phyloP scores from a whole-genome alignment of 176 grass and related monocot species.

The Aegilops bicornis region DNA sequence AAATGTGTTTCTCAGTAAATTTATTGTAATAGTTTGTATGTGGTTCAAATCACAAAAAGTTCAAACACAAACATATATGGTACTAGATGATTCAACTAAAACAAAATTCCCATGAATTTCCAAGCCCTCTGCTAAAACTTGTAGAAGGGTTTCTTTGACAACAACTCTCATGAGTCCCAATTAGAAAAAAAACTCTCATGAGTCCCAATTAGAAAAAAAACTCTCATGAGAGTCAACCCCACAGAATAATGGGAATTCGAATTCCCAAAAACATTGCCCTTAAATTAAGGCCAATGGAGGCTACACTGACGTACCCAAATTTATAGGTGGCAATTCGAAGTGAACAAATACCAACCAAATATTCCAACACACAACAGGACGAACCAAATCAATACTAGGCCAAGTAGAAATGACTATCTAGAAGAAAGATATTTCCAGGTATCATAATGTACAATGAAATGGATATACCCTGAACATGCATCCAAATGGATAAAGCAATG shows the following conservation, averaged over 20 bases:
- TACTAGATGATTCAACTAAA: too few species aligned
- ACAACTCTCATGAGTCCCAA: background rate
- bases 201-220: background rate
- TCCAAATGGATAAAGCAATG: background rate
- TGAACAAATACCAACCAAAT: constrained; percentile 9
- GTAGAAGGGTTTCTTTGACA: background rate
- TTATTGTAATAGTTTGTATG: background rate
- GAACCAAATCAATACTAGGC: background rate
- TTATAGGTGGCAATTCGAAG: background rate
- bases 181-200: background rate
- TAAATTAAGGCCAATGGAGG: constrained; percentile 7
- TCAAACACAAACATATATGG: too few species aligned
- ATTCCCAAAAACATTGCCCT: background rate
- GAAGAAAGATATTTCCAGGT: background rate
- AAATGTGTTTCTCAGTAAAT: background rate
- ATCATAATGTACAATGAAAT: background rate
- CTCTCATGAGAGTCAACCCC: background rate
- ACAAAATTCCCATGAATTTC: background rate
- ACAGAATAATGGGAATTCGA: background rate
- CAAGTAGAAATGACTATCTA: background rate
- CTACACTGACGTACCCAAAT: background rate
- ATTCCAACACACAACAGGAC: background rate
- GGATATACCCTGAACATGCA: background rate
- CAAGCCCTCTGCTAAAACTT: background rate
- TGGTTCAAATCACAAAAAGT: background rate